These are phyloP conservation scores for Saccharomycopsis hybrid DNA, from an alignment of 1,139 yeast genomes.

Conservation along the genomic window DNA sequence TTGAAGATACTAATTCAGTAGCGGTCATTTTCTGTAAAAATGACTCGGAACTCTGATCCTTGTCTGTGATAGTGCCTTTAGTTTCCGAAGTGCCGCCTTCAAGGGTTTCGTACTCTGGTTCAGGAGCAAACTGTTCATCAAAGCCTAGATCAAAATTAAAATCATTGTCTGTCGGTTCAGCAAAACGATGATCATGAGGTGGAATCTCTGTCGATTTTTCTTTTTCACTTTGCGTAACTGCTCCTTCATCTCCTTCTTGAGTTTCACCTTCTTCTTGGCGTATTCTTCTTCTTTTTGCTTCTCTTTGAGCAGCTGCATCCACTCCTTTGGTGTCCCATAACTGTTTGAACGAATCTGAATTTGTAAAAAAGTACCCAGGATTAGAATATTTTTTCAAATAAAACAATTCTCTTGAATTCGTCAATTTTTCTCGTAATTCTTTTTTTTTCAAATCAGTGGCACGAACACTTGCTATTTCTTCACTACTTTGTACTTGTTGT, in stretches of 20 bases:
- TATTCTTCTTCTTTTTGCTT: neutral
- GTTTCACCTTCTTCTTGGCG: neutral
- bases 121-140: conserved; percentile 10
- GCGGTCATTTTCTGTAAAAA: conserved; percentile 15
- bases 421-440: conserved; percentile 1
- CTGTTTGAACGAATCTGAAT: conserved; percentile 6
- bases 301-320: neutral
- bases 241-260: neutral
- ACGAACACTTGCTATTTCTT: neutral
- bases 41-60: conserved; percentile 5
- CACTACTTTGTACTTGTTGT: neutral
- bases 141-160: conserved; percentile 6
- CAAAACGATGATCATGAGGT: too few species aligned
- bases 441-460: too few species aligned
- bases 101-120: conserved; percentile 8
- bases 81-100: conserved; percentile 9
- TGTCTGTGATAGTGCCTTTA: too few species aligned
- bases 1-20: conserved; percentile 16
- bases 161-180: too few species aligned
- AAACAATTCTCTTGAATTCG: conserved; percentile 5
- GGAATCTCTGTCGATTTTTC: too few species aligned
- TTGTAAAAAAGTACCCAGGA: conserved; percentile 8
- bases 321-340: conserved; percentile 11
- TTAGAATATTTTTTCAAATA: conserved; percentile 12
- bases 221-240: too few species aligned